phyloP scores from a whole-genome alignment of 441 rosid species.

The Gossypium gossypioides region DNA sequence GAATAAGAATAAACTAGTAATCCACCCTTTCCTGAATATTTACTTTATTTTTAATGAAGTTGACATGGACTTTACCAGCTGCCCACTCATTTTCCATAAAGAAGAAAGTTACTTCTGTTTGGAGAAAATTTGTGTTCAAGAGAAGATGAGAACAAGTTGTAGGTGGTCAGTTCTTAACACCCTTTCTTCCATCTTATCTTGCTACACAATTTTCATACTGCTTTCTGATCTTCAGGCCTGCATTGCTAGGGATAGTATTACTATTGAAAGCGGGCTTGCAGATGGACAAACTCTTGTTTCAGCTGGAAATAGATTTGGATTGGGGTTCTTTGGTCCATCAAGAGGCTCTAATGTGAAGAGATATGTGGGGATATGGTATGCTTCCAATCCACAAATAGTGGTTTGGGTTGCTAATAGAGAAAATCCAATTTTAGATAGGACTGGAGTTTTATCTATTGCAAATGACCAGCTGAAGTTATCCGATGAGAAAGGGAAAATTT shows the following conservation, averaged over 20 bases:
- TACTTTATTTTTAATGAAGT: too few species aligned
- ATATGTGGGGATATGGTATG: too few species aligned
- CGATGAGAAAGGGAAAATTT: too few species aligned
- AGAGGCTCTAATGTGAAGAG: constrained; percentile 16
- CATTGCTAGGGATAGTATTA: constrained; percentile 25
- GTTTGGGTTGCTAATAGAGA: too few species aligned
- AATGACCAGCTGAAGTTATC: too few species aligned
- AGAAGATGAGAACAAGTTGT: neutral
- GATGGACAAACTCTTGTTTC: constrained; percentile 40
- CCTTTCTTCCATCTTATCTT: constrained; percentile 9
- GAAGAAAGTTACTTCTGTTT: neutral
- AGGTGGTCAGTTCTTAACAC: neutral
- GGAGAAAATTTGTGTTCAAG: neutral
- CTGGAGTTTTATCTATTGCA: too few species aligned
- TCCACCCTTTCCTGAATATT: too few species aligned
- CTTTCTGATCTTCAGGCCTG: constrained; percentile 17
- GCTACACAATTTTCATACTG: constrained; percentile 16
- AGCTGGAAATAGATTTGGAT: constrained; percentile 29
- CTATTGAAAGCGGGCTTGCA: constrained; percentile 15
- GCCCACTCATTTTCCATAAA: neutral
- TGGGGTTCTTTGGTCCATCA: constrained; percentile 54
- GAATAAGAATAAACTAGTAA: too few species aligned
- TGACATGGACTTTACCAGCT: neutral
- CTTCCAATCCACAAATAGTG: too few species aligned
- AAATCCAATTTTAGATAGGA: too few species aligned